phyloP scores from a whole-genome alignment of 345 rosid species.

The Rhodomyrtus tomentosa region DNA sequence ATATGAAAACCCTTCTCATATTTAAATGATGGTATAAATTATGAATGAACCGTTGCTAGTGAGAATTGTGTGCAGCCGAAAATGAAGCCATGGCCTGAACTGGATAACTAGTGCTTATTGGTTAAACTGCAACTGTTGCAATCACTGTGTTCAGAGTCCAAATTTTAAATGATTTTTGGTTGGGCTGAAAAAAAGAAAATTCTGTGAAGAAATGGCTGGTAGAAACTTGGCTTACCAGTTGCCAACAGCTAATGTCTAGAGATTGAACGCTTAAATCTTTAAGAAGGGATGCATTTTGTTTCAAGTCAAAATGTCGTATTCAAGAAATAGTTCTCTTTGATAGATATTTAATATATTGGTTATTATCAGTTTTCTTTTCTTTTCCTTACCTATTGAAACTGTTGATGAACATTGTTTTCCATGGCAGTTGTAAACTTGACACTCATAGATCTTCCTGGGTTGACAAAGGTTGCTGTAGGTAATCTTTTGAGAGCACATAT shows the following conservation, averaged over 20 bases:
- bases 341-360: not conserved
- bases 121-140: not conserved
- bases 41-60: not conserved
- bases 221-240: not conserved
- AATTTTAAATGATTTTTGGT: not conserved
- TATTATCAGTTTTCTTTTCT: not conserved
- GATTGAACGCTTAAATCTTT: not conserved
- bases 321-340: not conserved
- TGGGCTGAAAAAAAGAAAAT: not conserved
- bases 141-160: not conserved
- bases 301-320: not conserved
- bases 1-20: not conserved
- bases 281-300: not conserved
- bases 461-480: conserved; percentile 99
- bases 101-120: not conserved
- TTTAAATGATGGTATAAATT: not conserved
- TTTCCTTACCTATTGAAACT: not conserved
- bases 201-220: not conserved
- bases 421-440: conserved; percentile 86
- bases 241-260: not conserved
- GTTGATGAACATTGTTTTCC: not conserved
- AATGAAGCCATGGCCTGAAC: not conserved
- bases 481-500: conserved; percentile 11
- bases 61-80: not conserved
- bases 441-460: conserved; percentile 98